phyloP scores from a whole-genome alignment of 768 basidiomycete species.

The Boletus rex-veris region DNA sequence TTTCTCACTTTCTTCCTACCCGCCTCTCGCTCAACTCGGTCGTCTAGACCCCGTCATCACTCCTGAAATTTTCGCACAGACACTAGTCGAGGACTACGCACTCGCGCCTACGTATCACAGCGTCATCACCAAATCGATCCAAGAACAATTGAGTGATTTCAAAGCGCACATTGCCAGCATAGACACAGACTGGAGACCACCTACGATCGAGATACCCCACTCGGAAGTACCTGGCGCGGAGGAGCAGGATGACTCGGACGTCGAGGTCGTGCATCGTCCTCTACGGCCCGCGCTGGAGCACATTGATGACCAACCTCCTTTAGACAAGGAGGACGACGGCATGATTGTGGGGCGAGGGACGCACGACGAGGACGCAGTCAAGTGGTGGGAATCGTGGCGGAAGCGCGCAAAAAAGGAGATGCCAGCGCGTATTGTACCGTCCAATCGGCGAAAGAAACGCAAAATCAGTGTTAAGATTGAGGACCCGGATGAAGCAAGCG shows the following conservation, averaged over 20 bases:
- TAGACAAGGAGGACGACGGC: slow-evolving; percentile 25
- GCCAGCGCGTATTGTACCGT: slow-evolving; percentile 24
- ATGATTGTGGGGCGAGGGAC: slow-evolving; percentile 34
- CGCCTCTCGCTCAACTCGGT: neutral
- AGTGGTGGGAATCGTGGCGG: slow-evolving; percentile 75
- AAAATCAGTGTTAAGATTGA: slow-evolving; percentile 35
- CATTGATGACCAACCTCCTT: slow-evolving; percentile 23
- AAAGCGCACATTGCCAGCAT: slow-evolving; percentile 60
- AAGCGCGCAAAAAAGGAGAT: slow-evolving; percentile 41
- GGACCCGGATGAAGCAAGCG: slow-evolving; percentile 21
- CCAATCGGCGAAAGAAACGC: slow-evolving; percentile 40
- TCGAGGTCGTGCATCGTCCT: slow-evolving; percentile 17
- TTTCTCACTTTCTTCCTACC: slow-evolving; percentile 1
- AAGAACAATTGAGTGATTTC: slow-evolving; percentile 83
- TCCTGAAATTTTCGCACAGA: slow-evolving; percentile 86
- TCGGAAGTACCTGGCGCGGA: slow-evolving; percentile 24
- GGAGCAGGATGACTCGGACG: slow-evolving; percentile 30
- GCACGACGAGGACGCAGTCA: slow-evolving; percentile 46
- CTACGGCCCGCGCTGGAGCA: slow-evolving; percentile 9
- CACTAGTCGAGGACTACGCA: slow-evolving; percentile 86
- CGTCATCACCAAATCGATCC: slow-evolving; percentile 76
- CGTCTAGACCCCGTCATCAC: slow-evolving; percentile 79
- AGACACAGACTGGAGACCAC: slow-evolving; percentile 41
- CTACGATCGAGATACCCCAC: slow-evolving; percentile 19
- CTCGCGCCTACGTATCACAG: slow-evolving; percentile 63